Base-by-base conservation (phyloP, 176 grass and related monocot species). In the Typha latifolia region DNA sequence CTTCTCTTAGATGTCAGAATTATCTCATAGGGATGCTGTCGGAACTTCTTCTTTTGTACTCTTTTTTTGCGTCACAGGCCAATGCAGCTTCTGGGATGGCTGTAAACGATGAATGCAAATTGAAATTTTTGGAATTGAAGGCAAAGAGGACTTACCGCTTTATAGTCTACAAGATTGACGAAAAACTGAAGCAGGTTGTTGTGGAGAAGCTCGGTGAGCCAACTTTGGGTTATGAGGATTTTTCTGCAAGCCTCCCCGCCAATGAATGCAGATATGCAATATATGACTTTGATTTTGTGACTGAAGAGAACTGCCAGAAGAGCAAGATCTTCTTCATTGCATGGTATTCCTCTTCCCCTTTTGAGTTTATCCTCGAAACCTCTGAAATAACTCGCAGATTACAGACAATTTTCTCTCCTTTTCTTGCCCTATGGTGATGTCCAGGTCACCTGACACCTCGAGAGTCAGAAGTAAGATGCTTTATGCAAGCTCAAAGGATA, bases 321-420 rank as follows among this genome's bases (percentile, higher is more conserved):
- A 87, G 84, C 84, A 87, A 87, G 71, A 87, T 87, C 13, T 87
- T 87, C 71, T 87, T 87, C 66, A 69, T 87, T 57, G 74, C 79
- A 27, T 86, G 84, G 79, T 86, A 66, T 66, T 61, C 18, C 3
- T 34, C 13, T 56, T 21, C 9, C 10, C 26, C 51, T 52, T 29
- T 5, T 68, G 12, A n/a, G 10, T 56, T 55, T 70, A 4, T 5
- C 5, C 26, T 22, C 53, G 48, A 59, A 59, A 59, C 20, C 14
- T 59, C 16, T 21, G 18, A 2, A 21, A 11, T 21, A 21, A 59
- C 16, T 59, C 53, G 8, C n/a, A 21, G 14, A 22, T 19, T 59
- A 59, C 16, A 9, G 37, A 10, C 5, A 59, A 6, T 59, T 19
- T 59, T 59, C 16, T 19, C 11, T 21, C 53, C 15, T 59, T 49